phyloP scores from a whole-genome alignment of 352 stramenopile species.

The Phytophthora sp. region DNA sequence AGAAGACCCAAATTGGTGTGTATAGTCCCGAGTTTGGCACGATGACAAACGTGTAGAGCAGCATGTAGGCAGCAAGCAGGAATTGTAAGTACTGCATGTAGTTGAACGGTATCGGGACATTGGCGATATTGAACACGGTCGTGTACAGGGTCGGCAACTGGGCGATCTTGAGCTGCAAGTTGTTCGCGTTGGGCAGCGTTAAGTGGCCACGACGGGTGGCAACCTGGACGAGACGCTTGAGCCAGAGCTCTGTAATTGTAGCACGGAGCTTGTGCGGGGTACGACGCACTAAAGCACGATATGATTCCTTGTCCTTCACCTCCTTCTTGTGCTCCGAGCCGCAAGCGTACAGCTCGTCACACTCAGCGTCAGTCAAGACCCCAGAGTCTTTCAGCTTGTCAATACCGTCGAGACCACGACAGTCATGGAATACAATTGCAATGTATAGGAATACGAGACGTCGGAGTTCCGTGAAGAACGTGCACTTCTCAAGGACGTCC shows the following conservation, averaged over 20 bases:
- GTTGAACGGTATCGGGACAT: conserved; percentile 86
- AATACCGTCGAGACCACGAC: conserved; percentile 61
- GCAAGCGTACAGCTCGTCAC: conserved; percentile 71
- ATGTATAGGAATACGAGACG: conserved; percentile 82
- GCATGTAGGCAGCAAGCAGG: conserved; percentile 71
- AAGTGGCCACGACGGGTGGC: conserved; percentile 59
- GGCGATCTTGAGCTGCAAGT: conserved; percentile 66
- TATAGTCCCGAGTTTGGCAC: conserved; percentile 69
- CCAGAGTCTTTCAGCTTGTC: conserved; percentile 61
- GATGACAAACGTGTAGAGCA: conserved; percentile 80
- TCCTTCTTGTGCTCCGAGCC: conserved; percentile 59
- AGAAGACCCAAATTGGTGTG: conserved; percentile 76
- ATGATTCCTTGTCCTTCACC: conserved; percentile 44
- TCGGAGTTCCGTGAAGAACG: conserved; percentile 72
- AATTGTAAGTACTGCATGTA: conserved; percentile 83
- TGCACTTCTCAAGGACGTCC: conserved; percentile 69
- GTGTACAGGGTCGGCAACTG: conserved; percentile 71
- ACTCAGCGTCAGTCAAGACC: conserved; percentile 64
- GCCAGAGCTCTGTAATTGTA: conserved; percentile 76
- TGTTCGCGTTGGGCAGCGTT: conserved; percentile 59
- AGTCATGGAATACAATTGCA: conserved; percentile 82
- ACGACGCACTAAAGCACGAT: conserved; percentile 51
- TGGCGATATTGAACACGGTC: conserved; percentile 82
- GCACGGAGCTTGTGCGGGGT: conserved; percentile 71
- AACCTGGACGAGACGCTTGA: conserved; percentile 72